These are phyloP conservation scores for Achaetomiella virescens DNA, from an alignment of 495 filamentous ascomycete species.

Conservation along the genomic window DNA sequence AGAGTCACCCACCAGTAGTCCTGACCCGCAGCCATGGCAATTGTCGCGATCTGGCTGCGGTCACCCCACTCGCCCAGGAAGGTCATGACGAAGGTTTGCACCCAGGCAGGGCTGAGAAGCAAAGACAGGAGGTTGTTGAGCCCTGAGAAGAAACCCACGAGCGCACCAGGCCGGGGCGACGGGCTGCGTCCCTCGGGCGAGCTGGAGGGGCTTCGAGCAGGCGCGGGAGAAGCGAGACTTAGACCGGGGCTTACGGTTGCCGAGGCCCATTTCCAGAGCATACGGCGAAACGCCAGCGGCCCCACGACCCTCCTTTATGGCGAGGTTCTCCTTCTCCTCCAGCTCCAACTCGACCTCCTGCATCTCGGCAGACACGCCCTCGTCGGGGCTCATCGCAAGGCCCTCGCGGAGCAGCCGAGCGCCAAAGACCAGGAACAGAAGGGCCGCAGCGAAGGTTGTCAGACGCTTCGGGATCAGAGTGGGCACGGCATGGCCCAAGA, in stretches of 20 bases:
- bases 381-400: slow-evolving; percentile 75
- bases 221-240: slow-evolving; percentile 55
- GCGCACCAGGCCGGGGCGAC: slow-evolving; percentile 31
- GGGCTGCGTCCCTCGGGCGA: slow-evolving; percentile 47
- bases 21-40: slow-evolving; percentile 96
- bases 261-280: slow-evolving; percentile 57
- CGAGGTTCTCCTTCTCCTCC: slow-evolving; percentile 79
- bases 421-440: slow-evolving; percentile 84
- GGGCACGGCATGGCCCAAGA: slow-evolving; percentile 91
- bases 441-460: slow-evolving; percentile 78
- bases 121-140: slow-evolving; percentile 82
- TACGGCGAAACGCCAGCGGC: slow-evolving; percentile 57
- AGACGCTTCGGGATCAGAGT: slow-evolving; percentile 82
- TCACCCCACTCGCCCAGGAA: slow-evolving; percentile 99
- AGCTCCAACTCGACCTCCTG: slow-evolving; percentile 93
- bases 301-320: slow-evolving; percentile 49
- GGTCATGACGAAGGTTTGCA: slow-evolving; percentile 98
- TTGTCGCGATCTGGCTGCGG: slow-evolving; percentile 94
- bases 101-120: slow-evolving; percentile 90
- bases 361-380: slow-evolving; percentile 93
- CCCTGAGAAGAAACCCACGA: slow-evolving; percentile 45
- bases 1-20: slow-evolving; percentile 99
- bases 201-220: slow-evolving; percentile 52
- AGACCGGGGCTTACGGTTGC: slow-evolving; percentile 51
- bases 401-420: slow-evolving; percentile 81